Evolutionary conservation across 176 grass and related monocot species (phyloP), one percentile per base, ranked within the genome.

Genomic region (Rhynchospora breviuscula): DNA sequence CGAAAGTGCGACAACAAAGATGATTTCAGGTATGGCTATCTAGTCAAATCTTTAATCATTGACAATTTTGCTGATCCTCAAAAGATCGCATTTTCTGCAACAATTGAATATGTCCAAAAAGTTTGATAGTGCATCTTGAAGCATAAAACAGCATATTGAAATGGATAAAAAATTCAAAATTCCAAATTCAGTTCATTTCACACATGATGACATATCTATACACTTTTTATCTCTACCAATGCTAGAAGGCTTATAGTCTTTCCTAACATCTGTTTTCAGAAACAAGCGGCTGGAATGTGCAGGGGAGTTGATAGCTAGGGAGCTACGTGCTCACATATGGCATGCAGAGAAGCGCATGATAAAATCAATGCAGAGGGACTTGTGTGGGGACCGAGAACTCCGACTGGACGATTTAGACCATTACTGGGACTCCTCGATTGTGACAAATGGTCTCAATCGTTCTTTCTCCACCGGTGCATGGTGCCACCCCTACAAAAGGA

Each of bases 1-100:
- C 84, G 96, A 44, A 98, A 93, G 79, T 98, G 93, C 51, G 93
- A 98, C 69, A 98, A 93, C 75, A 98, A 98, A 79, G 95, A 98
- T 46, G 92, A 95, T 93, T 98, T 95, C 79, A 88, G 92, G 70
- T 82, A 70, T 82, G 60, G 19, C 6, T 46, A 82, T 49, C n/a
- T 18, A 53, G 21, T 67, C 25, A 35, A 46, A 44, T 61, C 10
- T 79, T 57, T 79, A 71, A 52, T 77, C 14, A 26, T 29, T 53
- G 47, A 29, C 71, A 52, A 76, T 76, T 53, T 77, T 74, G 2
- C 22, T 56, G 12, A 77, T 77, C 72, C 47, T 48, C 6, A 15
- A 17, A 56, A 77, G 5, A 56, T 56, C 17, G 2, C 4, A 26
- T 56, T 72, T 72, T 17, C 29, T 72, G 48, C 18, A 23, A 49